Evolutionary conservation across 305 asterid species (phyloP).

Genomic region (Fraxinus platypoda): DNA sequence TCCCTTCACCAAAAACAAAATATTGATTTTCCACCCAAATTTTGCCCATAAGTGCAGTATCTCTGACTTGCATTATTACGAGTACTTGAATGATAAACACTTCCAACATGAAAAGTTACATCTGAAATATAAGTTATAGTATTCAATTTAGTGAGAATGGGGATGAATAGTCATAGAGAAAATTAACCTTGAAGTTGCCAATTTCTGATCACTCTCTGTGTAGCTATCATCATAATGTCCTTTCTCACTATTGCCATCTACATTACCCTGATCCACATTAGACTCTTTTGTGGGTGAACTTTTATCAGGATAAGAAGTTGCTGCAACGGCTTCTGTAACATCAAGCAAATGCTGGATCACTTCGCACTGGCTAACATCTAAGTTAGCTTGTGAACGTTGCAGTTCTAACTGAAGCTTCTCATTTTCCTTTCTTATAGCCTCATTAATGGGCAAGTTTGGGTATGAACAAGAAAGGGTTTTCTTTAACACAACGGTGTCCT

Average conservation of each 20-base stretch:
- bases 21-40: neutral
- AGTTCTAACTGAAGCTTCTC: conserved; percentile 80
- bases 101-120: neutral
- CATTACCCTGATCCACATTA: conserved; percentile 43
- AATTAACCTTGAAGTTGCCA: conserved; percentile 60
- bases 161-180: conserved; percentile 6
- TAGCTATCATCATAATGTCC: conserved; percentile 35
- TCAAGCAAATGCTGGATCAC: conserved; percentile 85
- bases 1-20: neutral
- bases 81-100: neutral
- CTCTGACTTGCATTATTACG: neutral
- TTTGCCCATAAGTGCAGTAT: neutral
- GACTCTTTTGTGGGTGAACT: conserved; percentile 38
- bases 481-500: conserved; percentile 59
- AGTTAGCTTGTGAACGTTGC: conserved; percentile 75
- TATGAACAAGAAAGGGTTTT: conserved; percentile 79
- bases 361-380: conserved; percentile 79
- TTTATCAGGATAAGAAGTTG: conserved; percentile 49
- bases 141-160: neutral
- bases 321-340: conserved; percentile 75
- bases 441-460: conserved; percentile 61
- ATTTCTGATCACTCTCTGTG: conserved; percentile 41
- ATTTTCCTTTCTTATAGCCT: conserved; percentile 70
- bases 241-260: conserved; percentile 34
- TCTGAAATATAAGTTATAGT: neutral